Conservation (phyloP, 2,329 filamentous ascomycete genomes). For the Penicillium sp. region DNA sequence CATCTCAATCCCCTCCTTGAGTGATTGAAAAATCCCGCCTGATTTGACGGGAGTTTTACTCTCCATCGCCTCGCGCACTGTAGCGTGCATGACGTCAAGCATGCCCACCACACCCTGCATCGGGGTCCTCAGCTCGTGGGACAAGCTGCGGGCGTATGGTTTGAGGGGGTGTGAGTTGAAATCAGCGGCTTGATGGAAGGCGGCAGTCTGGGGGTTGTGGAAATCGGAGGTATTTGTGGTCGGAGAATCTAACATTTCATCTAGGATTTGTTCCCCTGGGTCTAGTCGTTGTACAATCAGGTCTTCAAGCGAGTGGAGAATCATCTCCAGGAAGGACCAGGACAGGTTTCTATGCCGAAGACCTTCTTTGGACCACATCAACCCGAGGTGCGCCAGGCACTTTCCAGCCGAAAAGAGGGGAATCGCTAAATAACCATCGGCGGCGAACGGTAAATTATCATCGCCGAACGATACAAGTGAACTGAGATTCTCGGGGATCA, state of each 20-base stretch:
- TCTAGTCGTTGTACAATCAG: conserved; percentile 59
- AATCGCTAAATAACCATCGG: conserved; percentile 65
- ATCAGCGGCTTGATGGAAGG: conserved; percentile 56
- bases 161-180: conserved; percentile 62
- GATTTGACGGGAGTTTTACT: conserved; percentile 51
- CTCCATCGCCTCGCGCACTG: conserved; percentile 64
- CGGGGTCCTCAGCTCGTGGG: conserved; percentile 68
- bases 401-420: conserved; percentile 64
- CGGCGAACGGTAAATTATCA: conserved; percentile 59
- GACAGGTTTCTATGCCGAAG: conserved; percentile 54
- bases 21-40: conserved; percentile 57
- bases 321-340: conserved; percentile 66
- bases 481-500: conserved; percentile 62
- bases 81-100: conserved; percentile 74
- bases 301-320: conserved; percentile 67
- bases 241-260: not conserved
- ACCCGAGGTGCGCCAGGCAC: conserved; percentile 68
- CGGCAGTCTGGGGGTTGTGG: conserved; percentile 40
- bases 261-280: not conserved
- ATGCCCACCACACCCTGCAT: conserved; percentile 76
- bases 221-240: conserved; percentile 19
- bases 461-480: conserved; percentile 60
- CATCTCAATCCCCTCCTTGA: conserved; percentile 68
- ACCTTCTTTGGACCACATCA: conserved; percentile 68
- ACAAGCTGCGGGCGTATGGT: conserved; percentile 69